Evolutionary conservation across 1,139 yeast genomes (phyloP).

Genomic region (Debaryomyces coudertii): DNA sequence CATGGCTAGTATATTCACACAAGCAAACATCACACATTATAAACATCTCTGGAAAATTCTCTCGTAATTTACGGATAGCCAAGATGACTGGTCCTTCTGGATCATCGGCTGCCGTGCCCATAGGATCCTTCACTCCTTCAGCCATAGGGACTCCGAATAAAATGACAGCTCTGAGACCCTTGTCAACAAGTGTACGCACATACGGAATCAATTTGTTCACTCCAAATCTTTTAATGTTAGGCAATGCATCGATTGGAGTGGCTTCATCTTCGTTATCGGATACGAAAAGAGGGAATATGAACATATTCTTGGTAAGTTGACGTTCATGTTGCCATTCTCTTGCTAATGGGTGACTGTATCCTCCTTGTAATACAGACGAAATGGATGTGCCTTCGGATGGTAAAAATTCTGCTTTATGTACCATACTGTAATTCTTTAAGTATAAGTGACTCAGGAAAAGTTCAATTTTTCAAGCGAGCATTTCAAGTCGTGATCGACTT

Average conservation of each 20-base stretch:
- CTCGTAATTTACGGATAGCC: conserved; percentile 66
- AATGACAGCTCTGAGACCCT: conserved; percentile 85
- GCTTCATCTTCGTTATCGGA: conserved; percentile 85
- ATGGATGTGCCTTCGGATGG: conserved; percentile 60
- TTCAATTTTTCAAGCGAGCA: conserved; percentile 1
- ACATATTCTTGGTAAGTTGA: conserved; percentile 82
- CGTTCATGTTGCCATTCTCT: conserved; percentile 92
- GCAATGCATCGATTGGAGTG: conserved; percentile 70
- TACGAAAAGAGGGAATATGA: conserved; percentile 89
- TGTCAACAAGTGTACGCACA: conserved; percentile 67
- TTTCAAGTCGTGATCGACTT: not conserved
- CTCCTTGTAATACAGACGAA: conserved; percentile 87
- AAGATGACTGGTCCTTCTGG: conserved; percentile 93
- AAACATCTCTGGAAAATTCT: conserved; percentile 76
- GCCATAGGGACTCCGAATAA: conserved; percentile 89
- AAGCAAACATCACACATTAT: conserved; percentile 94
- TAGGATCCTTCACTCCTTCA: conserved; percentile 72
- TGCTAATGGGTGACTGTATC: conserved; percentile 86
- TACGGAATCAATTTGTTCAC: conserved; percentile 76
- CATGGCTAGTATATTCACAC: conserved; percentile 95
- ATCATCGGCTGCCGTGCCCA: conserved; percentile 93
- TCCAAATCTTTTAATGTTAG: conserved; percentile 88
- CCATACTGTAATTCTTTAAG: conserved; percentile 27
- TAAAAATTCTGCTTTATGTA: conserved; percentile 70
- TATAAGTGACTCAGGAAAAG: not conserved